Evolutionary conservation across 106 monocot genomes (phyloP).

Genomic region (Acorus calamus): DNA sequence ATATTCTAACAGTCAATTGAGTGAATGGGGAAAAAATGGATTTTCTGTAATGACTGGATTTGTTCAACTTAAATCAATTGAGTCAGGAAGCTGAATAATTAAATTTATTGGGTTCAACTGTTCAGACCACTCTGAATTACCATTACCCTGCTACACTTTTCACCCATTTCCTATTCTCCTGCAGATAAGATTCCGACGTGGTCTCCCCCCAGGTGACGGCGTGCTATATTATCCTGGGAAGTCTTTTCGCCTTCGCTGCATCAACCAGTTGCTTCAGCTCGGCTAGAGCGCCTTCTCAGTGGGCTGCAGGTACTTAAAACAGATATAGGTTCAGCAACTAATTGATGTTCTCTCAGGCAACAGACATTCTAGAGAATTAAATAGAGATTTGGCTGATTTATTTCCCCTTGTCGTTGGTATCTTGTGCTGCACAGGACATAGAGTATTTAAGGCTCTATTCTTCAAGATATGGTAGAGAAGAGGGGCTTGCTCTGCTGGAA

Average conservation of each 20-base stretch:
- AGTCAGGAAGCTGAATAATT: too few relatives aligned
- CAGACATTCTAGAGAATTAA: too few relatives aligned
- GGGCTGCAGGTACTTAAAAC: conserved; percentile 74
- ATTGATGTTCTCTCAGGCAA: too few relatives aligned
- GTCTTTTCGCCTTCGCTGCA: conserved; percentile 79
- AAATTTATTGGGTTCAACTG: too few relatives aligned
- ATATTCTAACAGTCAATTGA: too few relatives aligned
- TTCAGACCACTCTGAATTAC: too few relatives aligned
- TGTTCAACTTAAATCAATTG: too few relatives aligned
- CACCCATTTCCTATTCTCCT: neutral
- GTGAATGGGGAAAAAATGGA: too few relatives aligned
- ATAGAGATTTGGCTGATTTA: neutral
- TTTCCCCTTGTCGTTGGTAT: neutral
- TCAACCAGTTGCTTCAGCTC: conserved; percentile 78
- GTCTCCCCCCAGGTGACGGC: conserved; percentile 96
- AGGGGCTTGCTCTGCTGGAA: conserved; percentile 59
- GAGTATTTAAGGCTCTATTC: conserved; percentile 85
- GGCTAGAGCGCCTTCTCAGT: conserved; percentile 80
- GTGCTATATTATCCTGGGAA: conserved; percentile 98
- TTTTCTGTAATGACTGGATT: too few relatives aligned
- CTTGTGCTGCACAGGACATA: conserved; percentile 50
- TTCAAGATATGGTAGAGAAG: conserved; percentile 65
- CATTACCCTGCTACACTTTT: too few relatives aligned
- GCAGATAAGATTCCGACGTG: conserved; percentile 87
- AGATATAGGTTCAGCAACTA: too few relatives aligned